phyloP scores from a whole-genome alignment of 1,139 yeast species.

The Nematodospora anomalae region DNA sequence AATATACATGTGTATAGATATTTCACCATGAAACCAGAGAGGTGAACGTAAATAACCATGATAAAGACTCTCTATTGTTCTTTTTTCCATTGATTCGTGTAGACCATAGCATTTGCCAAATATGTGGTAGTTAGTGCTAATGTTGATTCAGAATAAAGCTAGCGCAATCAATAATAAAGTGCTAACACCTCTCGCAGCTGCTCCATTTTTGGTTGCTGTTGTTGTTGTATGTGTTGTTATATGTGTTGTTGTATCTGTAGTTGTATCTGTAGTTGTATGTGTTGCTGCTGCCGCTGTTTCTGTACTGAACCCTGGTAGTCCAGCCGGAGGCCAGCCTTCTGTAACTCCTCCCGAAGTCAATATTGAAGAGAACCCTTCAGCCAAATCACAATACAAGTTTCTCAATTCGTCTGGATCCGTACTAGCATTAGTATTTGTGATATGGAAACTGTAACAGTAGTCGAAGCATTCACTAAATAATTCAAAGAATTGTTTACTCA shows the following conservation, averaged over 20 bases:
- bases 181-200: too few relatives aligned
- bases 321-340: background rate
- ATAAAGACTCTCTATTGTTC: too few relatives aligned
- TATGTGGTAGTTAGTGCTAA: too few relatives aligned
- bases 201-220: background rate
- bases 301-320: background rate
- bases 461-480: constrained; percentile 6
- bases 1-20: too few relatives aligned
- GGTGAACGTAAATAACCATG: too few relatives aligned
- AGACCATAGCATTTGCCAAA: too few relatives aligned
- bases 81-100: too few relatives aligned
- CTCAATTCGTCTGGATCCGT: constrained; percentile 3
- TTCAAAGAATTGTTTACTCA: constrained; percentile 6
- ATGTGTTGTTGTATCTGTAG: constrained; percentile 2
- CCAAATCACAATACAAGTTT: constrained; percentile 8
- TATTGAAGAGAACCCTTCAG: constrained; percentile 1
- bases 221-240: background rate
- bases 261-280: background rate
- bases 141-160: background rate
- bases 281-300: background rate
- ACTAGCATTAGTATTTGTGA: background rate
- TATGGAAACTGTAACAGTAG: constrained; percentile 4
- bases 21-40: too few relatives aligned
- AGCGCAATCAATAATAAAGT: background rate
- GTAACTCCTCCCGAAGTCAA: background rate